Evolutionary conservation across 2,329 filamentous ascomycete genomes (phyloP), one percentile per base, ranked within the genome.

Genomic region (Xylariales sp.): DNA sequence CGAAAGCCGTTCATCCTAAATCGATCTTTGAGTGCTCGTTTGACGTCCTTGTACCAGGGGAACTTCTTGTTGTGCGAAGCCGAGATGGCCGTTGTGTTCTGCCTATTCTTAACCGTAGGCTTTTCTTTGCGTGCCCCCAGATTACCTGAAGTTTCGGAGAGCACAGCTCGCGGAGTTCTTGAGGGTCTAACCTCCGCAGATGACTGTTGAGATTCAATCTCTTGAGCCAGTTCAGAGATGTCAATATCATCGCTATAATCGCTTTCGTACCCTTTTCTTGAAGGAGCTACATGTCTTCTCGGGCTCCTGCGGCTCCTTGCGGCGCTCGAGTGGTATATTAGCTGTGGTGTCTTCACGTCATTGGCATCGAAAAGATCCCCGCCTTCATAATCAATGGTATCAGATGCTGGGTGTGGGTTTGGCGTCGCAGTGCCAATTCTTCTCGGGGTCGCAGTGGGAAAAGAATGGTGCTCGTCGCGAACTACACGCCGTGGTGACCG

Each of bases 1-100:
- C 97, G 90, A 76, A 99, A 99, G 0, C 93, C 93, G 62, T 88
- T 89, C 78, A 99, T 90, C 70, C 91, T 88, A 76, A 99, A 99
- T 3, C 90, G 87, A 73, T 95, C 90, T 75, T 91, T 93, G 71
- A 99, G 82, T n/a, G 90, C 92, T 62, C 84, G 86, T 72, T 90
- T 91, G 30, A 99, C 92, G 74, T 98, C 94, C 50, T 87, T 84
- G 16, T 94, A 97, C 96, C 97, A 99, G 4, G 89, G 84, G 75
- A 90, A 85, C 56, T 86, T 84, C 86, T 92, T 91, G 73, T 87
- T 91, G 73, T 87, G 78, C 1, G 85, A 83, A 30, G 87, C 80
- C 0, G 76, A 75, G 0, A 78, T 68, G 61, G 79, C 80, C 2
- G 74, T 69, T 10, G 75, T 69, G 16, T 74, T 74, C 8, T 72